Base-by-base conservation (phyloP, 768 basidiomycete species). In the Tulasnella sp. region DNA sequence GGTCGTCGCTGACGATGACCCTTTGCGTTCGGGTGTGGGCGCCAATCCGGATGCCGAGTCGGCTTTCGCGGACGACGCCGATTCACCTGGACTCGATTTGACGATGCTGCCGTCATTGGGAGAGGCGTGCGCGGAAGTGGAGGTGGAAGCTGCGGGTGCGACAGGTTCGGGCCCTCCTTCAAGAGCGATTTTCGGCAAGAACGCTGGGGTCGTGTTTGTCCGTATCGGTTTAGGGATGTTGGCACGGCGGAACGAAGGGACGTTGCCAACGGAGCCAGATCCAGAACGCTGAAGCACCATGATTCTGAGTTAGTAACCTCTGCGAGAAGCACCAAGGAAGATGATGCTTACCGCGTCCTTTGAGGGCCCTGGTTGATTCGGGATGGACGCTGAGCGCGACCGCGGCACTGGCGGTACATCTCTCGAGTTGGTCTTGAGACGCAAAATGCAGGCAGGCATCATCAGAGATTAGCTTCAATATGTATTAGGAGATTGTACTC, bases 191-290 rank as follows among this genome's bases (percentile, higher is more conserved):
- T 14, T 54, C n/a, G 54, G 54, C 54, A 54, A n/a, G n/a, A 54
- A 54, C 54, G 54, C 54, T 24, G 54, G 54, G 54, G 54, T 54
- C 54, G 54, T 54, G 54, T 54, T 54, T 54, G 54, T 54, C 54
- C 54, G 54, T 8, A 54, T 54, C 54, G 54, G 54, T 54, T 54
- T 54, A 54, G 54, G 54, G 54, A 54, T 9, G 54, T 54, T 24
- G 24, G 22, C n/a, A 11, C 54, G 54, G 4, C 54, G 54, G 54
- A 54, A 54, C 54, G 54, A 8, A n/a, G 54, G 24, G 54, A 54
- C 54, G 54, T 54, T 54, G 54, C 24, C 54, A 54, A 54, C 54
- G 7, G 54, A 54, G 54, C 54, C 54, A n/a, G 54, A 54, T 22
- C 54, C 54, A n/a, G 54, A 54, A n/a, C 54, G 54, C 54, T 54